Percentiles rank a stretch among this genome's conserved stretches.
phyloP scores from a whole-genome alignment of 2,329 filamentous ascomycete genomes.

The Xylariaceae sp. region DNA sequence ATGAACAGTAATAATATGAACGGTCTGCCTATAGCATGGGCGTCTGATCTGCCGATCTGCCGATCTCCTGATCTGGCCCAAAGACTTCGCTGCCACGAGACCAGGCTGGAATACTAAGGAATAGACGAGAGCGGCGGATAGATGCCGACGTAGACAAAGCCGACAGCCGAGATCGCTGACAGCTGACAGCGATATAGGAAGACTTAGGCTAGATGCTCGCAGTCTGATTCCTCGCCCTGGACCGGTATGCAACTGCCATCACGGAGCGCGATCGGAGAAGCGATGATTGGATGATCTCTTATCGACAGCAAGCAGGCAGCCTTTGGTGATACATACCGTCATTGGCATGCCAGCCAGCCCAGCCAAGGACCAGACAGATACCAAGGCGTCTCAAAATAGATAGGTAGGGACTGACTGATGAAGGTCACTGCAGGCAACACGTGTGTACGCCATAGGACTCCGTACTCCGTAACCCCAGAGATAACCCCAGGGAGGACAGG shows the following conservation, averaged over 20 bases:
- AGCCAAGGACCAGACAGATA: background rate
- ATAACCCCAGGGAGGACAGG: background rate
- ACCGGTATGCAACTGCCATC: background rate
- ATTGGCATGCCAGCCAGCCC: background rate
- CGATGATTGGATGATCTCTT: background rate
- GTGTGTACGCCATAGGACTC: background rate
- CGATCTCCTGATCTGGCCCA: background rate
- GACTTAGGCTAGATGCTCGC: background rate
- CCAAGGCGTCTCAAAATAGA: background rate
- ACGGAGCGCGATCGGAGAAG: background rate
- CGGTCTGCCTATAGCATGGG: background rate
- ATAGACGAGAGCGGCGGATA: background rate
- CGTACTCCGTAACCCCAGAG: background rate
- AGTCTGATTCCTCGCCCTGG: background rate
- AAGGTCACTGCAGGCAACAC: background rate
- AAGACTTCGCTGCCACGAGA: background rate
- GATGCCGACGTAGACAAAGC: background rate
- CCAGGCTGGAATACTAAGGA: background rate
- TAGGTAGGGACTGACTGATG: background rate
- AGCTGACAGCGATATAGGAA: background rate
- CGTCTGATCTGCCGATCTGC: background rate
- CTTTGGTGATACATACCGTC: background rate
- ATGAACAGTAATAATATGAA: too few species aligned
- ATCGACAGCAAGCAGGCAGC: too few species aligned
- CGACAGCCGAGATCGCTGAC: background rate